Conservation (phyloP, 192 early-diverging fungal genomes). For the Umbelopsis ramanniana region DNA sequence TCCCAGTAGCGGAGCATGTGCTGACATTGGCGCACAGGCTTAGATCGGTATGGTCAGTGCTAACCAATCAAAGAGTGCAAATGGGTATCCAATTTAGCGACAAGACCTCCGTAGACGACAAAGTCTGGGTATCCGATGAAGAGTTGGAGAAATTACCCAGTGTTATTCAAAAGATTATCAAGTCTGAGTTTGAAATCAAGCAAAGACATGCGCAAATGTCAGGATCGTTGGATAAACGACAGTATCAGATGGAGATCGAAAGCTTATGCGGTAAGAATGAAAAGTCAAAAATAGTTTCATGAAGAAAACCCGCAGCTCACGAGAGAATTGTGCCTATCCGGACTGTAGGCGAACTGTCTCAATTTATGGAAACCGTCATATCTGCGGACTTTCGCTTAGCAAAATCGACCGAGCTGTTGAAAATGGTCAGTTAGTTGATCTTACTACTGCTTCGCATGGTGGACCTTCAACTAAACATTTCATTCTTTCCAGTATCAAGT, state of each 20-base stretch:
- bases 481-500: constrained; percentile 27
- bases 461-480: background rate
- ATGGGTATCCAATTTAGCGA: constrained; percentile 16
- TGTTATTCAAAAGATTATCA: constrained; percentile 32
- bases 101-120: background rate
- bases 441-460: background rate
- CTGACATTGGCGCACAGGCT: constrained; percentile 54
- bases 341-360: constrained; percentile 32
- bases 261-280: constrained; percentile 26
- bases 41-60: constrained; percentile 50
- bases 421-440: constrained; percentile 31
- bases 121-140: constrained; percentile 17
- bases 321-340: background rate
- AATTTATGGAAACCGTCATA: constrained; percentile 39
- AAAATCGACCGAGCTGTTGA: constrained; percentile 39
- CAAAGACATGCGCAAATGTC: background rate
- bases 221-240: constrained; percentile 27
- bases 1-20: constrained; percentile 42
- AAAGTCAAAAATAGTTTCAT: background rate
- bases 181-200: constrained; percentile 13
- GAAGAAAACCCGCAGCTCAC: background rate
- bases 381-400: constrained; percentile 34
- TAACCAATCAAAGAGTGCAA: constrained; percentile 42
- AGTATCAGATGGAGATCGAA: constrained; percentile 25
- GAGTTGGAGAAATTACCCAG: constrained; percentile 21